Base-by-base conservation (phyloP, 768 basidiomycete genomes). In the Pleurotus ostreatus region DNA sequence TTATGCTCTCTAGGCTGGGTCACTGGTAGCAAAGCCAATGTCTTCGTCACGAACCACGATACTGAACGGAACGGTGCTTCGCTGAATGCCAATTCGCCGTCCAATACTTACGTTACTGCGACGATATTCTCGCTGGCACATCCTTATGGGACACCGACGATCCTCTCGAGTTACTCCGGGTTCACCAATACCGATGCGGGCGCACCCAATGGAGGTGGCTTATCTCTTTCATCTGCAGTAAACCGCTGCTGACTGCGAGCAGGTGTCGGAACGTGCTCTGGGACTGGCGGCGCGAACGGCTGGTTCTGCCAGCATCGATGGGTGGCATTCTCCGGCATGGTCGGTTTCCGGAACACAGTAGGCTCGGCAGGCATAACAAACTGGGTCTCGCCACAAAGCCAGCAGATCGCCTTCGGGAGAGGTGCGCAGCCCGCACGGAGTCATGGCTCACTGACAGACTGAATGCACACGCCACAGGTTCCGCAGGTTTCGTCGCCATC, bases 251-350 rank as follows among this genome's bases (percentile, higher is more conserved):
- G 9, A 30, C 2, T 30, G 3, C 30, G 9, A 34, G 30, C 9
- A 34, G 30, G 30, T 34, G 49, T 66, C 2, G 84, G 82, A 30
- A 75, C 79, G 1, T 87, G 84, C 62, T 72, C 73, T 4, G 70
- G 70, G 0, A 80, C 66, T 15, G 76, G 75, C 8, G 85, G 83
- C 2, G 65, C 71, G n/a, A 74, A 73, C n/a, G 82, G 84, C 1
- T 86, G 84, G 83, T 68, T 82, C 37, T 86, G 85, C 63, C 85
- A 88, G 61, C 85, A 88, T 60, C 80, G 85, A 4, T 84, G 76
- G 71, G 62, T 73, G 3, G 76, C 84, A 4, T 70, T 86, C 41
- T 68, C 73, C 2, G 85, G 85, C 4, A 85, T 86, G 83, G 76
- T 78, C n/a, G 83, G 81, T 1, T 86, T 86, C 72, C 74, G 78